These are phyloP conservation scores for Aspergillus udagawae DNA, from an alignment of 2,329 filamentous ascomycete genomes.

Conservation along the genomic window DNA sequence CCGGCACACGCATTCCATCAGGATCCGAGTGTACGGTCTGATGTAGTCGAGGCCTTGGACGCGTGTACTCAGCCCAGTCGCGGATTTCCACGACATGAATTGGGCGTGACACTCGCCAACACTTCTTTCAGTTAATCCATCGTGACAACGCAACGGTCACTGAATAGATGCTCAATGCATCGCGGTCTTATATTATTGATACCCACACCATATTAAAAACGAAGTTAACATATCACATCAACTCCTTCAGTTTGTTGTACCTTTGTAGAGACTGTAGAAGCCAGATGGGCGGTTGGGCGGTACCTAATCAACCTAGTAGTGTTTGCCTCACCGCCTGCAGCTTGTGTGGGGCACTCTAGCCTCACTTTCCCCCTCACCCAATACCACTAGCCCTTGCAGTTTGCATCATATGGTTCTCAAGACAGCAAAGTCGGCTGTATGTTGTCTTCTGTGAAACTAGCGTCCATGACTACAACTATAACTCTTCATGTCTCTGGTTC, in stretches of 20 bases:
- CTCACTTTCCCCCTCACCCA: conserved; percentile 11
- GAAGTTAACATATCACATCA: conserved; percentile 1
- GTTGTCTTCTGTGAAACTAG: not conserved
- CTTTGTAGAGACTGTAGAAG: not conserved
- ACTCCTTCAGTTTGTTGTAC: not conserved
- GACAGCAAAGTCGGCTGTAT: not conserved
- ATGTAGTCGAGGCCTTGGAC: conserved; percentile 2
- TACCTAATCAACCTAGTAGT: too few species aligned
- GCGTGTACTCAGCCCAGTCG: conserved; percentile 5
- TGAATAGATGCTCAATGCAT: not conserved
- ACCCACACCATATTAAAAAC: conserved; percentile 13
- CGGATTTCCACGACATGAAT: conserved; percentile 10
- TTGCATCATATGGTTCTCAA: not conserved
- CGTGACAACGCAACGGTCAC: not conserved
- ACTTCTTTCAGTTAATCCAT: conserved; percentile 1
- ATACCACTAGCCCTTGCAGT: not conserved
- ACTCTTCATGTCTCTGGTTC: conserved; percentile 4
- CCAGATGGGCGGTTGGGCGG: not conserved
- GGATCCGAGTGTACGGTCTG: not conserved
- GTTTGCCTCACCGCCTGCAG: conserved; percentile 14
- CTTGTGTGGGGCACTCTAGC: conserved; percentile 19
- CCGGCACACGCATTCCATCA: not conserved
- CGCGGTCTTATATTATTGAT: conserved; percentile 12
- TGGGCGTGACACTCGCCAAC: conserved; percentile 9
- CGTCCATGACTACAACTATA: not conserved